These are phyloP conservation scores for Bonia amplexicaulis DNA, from an alignment of 176 grass and related monocot genomes.

Conservation along the genomic window DNA sequence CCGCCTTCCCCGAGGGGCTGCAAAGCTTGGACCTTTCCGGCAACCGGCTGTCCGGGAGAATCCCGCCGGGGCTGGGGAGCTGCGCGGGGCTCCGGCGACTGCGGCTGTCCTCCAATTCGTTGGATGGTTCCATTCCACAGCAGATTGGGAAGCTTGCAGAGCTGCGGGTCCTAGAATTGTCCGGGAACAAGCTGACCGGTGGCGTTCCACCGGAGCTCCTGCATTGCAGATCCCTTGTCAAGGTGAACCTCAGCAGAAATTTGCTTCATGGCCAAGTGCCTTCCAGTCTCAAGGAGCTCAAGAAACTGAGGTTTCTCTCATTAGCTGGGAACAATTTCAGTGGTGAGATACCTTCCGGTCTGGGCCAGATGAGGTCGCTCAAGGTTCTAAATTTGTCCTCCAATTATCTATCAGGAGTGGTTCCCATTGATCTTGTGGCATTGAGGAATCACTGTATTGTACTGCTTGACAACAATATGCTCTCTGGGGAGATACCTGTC, in stretches of 20 bases:
- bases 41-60: slow-evolving; percentile 50
- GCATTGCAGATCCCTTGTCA: slow-evolving; percentile 50
- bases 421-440: slow-evolving; percentile 50
- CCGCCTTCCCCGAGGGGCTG: slow-evolving; percentile 43
- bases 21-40: slow-evolving; percentile 71
- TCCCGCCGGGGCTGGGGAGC: slow-evolving; percentile 50
- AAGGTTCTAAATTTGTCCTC: slow-evolving; percentile 63
- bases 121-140: slow-evolving; percentile 53
- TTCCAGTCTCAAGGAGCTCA: slow-evolving; percentile 38
- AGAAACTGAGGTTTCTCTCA: slow-evolving; percentile 55
- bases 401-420: slow-evolving; percentile 60
- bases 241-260: slow-evolving; percentile 57
- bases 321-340: slow-evolving; percentile 65
- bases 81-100: slow-evolving; percentile 45
- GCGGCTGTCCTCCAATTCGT: slow-evolving; percentile 53
- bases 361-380: slow-evolving; percentile 40
- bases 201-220: slow-evolving; percentile 51
- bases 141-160: slow-evolving; percentile 52
- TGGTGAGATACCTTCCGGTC: slow-evolving; percentile 50
- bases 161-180: slow-evolving; percentile 65
- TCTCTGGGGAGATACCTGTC: slow-evolving; percentile 28
- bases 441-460: slow-evolving; percentile 39
- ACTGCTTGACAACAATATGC: slow-evolving; percentile 57
- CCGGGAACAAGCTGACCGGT: slow-evolving; percentile 62
- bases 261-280: slow-evolving; percentile 46